Conservation (phyloP, 495 filamentous ascomycete species). For the Astrothelium subdiscretum region DNA sequence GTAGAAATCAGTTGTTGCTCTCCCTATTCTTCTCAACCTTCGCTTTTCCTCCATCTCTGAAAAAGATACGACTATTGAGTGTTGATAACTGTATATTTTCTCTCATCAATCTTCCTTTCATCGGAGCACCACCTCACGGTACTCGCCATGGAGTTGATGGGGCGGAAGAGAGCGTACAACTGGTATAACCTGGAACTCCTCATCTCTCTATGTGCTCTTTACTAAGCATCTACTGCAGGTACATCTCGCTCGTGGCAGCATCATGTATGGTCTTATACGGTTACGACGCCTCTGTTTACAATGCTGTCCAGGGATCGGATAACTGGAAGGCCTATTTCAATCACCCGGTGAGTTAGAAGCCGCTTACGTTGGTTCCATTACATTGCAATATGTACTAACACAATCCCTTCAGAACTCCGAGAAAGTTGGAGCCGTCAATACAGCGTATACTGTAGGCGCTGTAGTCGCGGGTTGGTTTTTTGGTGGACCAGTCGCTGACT, state of each 20-base stretch:
- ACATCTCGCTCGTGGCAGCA: conserved; percentile 49
- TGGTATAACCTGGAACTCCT: not conserved
- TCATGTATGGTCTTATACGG: conserved; percentile 58
- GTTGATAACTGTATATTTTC: not conserved
- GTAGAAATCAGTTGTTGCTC: not conserved
- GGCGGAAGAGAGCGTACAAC: not conserved
- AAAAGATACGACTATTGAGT: not conserved
- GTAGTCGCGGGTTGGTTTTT: conserved; percentile 52
- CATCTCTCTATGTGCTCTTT: not conserved
- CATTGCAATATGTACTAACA: not conserved
- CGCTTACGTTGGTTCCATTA: too few relatives aligned
- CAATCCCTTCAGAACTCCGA: conserved; percentile 23
- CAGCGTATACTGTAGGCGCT: conserved; percentile 51
- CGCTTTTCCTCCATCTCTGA: not conserved
- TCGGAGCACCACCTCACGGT: not conserved
- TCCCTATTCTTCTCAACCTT: not conserved
- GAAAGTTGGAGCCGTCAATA: conserved; percentile 47
- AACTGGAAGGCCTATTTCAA: conserved; percentile 51
- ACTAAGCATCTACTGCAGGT: conserved; percentile 32
- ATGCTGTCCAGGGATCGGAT: conserved; percentile 47
- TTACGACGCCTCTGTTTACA: conserved; percentile 56
- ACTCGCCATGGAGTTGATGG: not conserved
- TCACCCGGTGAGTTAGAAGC: conserved; percentile 29
- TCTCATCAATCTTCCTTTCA: not conserved
- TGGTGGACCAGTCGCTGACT: conserved; percentile 46